phyloP scores from a whole-genome alignment of 805 yeast genomes.

The Tetrapisispora nanseiensis region DNA sequence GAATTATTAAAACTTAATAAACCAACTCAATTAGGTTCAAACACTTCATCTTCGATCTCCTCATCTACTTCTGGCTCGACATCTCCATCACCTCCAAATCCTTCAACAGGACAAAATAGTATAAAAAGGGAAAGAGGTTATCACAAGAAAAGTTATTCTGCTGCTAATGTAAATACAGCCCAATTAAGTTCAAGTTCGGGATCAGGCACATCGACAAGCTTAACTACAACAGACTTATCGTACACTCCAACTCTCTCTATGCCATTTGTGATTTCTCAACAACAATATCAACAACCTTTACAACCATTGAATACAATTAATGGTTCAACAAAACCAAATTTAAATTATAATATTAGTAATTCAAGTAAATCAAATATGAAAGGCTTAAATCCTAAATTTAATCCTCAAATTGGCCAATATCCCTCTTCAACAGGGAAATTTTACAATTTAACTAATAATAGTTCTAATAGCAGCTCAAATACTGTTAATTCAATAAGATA shows the following conservation, averaged over 20 bases:
- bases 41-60: neutral
- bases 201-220: neutral
- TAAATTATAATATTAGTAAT: neutral
- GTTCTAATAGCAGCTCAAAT: neutral
- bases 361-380: neutral
- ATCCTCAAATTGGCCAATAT: neutral
- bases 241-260: neutral
- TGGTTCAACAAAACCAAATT: neutral
- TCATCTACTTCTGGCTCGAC: neutral
- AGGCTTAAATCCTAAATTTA: neutral
- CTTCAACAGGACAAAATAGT: neutral
- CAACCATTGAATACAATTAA: neutral
- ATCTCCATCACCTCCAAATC: conserved; percentile 1
- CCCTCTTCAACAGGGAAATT: neutral
- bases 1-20: neutral
- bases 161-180: neutral
- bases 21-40: neutral
- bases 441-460: neutral
- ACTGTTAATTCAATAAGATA: neutral
- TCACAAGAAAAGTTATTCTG: neutral
- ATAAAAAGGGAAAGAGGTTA: neutral
- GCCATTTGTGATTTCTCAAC: neutral
- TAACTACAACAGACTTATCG: neutral
- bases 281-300: too few species aligned
- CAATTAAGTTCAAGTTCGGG: conserved; percentile 1